Evolutionary conservation across 441 rosid genomes (phyloP).

Genomic region (Euphorbia corollata): DNA sequence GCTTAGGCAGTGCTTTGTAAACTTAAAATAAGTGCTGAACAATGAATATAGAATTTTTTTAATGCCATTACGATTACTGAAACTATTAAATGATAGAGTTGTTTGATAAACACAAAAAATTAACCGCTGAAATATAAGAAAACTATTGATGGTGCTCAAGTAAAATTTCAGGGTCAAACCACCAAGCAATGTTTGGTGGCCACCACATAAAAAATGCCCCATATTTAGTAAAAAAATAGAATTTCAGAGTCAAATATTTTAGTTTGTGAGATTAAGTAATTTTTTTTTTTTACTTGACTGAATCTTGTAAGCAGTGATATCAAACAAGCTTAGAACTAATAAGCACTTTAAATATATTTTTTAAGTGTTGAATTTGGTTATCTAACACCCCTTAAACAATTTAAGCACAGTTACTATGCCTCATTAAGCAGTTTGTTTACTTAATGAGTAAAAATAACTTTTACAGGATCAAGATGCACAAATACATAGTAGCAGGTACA

Average conservation of each 20-base stretch:
- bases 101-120: too few relatives aligned
- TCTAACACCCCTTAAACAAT: not conserved
- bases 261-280: not conserved
- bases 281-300: not conserved
- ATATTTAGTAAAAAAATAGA: too few relatives aligned
- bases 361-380: too few relatives aligned
- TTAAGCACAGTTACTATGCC: slow-evolving; percentile 13
- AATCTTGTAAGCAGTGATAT: not conserved
- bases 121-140: too few relatives aligned
- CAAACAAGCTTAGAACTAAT: not conserved
- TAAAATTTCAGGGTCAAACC: too few relatives aligned
- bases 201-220: too few relatives aligned
- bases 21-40: not conserved
- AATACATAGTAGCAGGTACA: slow-evolving; percentile 67
- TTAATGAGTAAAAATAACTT: slow-evolving; percentile 24
- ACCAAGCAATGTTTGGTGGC: too few relatives aligned
- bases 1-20: not conserved
- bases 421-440: slow-evolving; percentile 18
- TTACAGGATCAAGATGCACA: slow-evolving; percentile 65
- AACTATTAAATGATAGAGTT: not conserved
- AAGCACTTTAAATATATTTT: not conserved
- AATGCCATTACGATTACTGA: not conserved
- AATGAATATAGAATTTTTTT: too few relatives aligned
- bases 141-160: not conserved
- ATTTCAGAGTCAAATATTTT: too few relatives aligned